Evolutionary conservation across 805 yeast species (phyloP).

Genomic region (Candida anglica): DNA sequence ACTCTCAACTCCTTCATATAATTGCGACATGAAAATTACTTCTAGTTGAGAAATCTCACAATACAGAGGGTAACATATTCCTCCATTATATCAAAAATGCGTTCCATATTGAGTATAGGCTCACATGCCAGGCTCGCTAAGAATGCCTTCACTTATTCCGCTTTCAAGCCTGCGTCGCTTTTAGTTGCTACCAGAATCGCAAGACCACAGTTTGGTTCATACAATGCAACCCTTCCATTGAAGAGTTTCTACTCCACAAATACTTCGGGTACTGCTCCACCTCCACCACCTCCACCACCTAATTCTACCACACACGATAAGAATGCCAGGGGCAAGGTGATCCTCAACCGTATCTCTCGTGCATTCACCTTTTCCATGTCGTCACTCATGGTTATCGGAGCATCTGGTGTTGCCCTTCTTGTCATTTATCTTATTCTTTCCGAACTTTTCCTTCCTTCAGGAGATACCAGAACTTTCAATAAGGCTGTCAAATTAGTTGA

Average conservation of each 20-base stretch:
- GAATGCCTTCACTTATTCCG: not conserved
- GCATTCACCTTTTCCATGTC: slow-evolving; percentile 62
- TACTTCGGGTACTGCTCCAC: too few species aligned
- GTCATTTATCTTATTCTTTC: slow-evolving; percentile 72
- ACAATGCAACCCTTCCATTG: too few species aligned
- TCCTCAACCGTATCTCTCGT: slow-evolving; percentile 47
- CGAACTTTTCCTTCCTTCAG: slow-evolving; percentile 83
- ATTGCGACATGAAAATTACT: too few species aligned
- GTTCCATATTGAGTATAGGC: slow-evolving; percentile 1
- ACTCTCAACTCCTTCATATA: too few species aligned
- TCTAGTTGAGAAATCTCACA: too few species aligned
- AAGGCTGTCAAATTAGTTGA: slow-evolving; percentile 78
- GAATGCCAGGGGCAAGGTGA: slow-evolving; percentile 35
- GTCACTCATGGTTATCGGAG: slow-evolving; percentile 61
- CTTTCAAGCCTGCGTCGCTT: not conserved
- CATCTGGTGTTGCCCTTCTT: slow-evolving; percentile 62
- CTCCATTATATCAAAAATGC: too few species aligned
- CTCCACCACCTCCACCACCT: slow-evolving; percentile 35
- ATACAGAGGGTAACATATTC: too few species aligned
- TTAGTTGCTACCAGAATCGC: not conserved
- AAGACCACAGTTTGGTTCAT: too few species aligned
- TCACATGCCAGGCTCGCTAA: not conserved
- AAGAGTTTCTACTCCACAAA: too few species aligned
- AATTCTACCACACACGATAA: slow-evolving; percentile 32
- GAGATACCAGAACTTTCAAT: slow-evolving; percentile 88